Evolutionary conservation across 2,329 filamentous ascomycete species (phyloP).

Genomic region (Botrytis pseudocinerea): DNA sequence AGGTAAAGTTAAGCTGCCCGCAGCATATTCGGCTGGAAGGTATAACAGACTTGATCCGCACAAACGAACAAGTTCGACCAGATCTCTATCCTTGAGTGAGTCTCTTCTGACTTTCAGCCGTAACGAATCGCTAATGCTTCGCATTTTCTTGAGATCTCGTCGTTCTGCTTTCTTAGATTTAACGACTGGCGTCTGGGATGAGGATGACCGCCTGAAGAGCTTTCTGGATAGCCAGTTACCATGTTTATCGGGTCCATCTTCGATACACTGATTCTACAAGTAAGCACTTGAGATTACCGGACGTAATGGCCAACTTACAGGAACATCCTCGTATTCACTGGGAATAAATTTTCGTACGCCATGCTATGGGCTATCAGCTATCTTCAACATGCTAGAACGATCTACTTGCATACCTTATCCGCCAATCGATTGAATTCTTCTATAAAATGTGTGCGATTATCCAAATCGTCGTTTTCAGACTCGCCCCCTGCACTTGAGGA

Average conservation of each 20-base stretch:
- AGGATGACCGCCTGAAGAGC: slow-evolving; percentile 43
- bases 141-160: slow-evolving; percentile 46
- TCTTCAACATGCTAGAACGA: neutral
- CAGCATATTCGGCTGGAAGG: slow-evolving; percentile 59
- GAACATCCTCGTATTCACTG: slow-evolving; percentile 31
- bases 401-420: slow-evolving; percentile 48
- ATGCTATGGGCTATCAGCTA: slow-evolving; percentile 46
- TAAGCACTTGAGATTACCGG: neutral
- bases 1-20: slow-evolving; percentile 58
- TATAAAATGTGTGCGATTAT: slow-evolving; percentile 52
- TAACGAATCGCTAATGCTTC: slow-evolving; percentile 57
- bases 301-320: slow-evolving; percentile 26
- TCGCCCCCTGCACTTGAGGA: slow-evolving; percentile 53
- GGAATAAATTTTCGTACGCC: slow-evolving; percentile 45
- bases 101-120: slow-evolving; percentile 49
- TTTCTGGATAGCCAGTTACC: slow-evolving; percentile 45
- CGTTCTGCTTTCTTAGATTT: slow-evolving; percentile 32
- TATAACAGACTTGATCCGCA: slow-evolving; percentile 64
- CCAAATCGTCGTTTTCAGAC: slow-evolving; percentile 52
- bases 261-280: slow-evolving; percentile 16
- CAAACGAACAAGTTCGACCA: slow-evolving; percentile 61
- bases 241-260: slow-evolving; percentile 34
- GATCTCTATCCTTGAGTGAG: slow-evolving; percentile 50
- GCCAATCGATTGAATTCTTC: slow-evolving; percentile 62
- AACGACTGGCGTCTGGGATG: slow-evolving; percentile 37